Evolutionary conservation across 2,329 filamentous ascomycete genomes (phyloP), one percentile per base, ranked within the genome.

Genomic region (Alternaria tenuissima): DNA sequence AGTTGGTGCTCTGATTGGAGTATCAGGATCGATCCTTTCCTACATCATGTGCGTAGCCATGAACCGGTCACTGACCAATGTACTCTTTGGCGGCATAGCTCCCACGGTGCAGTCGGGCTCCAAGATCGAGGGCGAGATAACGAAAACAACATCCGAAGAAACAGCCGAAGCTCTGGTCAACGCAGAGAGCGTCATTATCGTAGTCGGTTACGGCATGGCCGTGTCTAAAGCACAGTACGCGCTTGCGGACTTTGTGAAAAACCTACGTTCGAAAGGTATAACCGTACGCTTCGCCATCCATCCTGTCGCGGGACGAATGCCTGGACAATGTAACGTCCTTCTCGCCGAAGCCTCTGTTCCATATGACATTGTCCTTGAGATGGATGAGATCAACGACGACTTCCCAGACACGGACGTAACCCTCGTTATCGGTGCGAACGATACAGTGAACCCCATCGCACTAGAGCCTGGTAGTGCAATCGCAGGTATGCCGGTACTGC

Each of bases 361-460:
- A 3, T 96, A 96, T 72, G 93, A 97, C 70, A 94, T 96, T 57
- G 93, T 96, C 28, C 85, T 96, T 46, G 93, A 97, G 80, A 96
- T 96, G 93, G 93, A 96, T 69, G 93, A 97, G 82, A 96, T 96
- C 81, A 97, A 96, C 77, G 93, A 96, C 64, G 93, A 96, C 72
- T 97, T 96, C 76, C 79, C 84, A 7, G 91, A 95, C 28, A 96
- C 93, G 0, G 93, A 96, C 71, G 83, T 96, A 9, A 93, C 92
- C 0, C 86, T 96, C 4, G 93, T 96, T 0, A 96, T 96, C 72
- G 93, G 93, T 3, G 93, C 93, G 8, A 96, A 97, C 69, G 93
- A 97, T 71, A 96, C 93, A 0, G 93, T 96, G 38, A 96, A 97
- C 72, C 93, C 93, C 0, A 94, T 94, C 70, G 92, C 93, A 0